Evolutionary conservation across 2,329 filamentous ascomycete species (phyloP), one percentile per base, ranked within the genome.

Genomic region (Venturia asperata): DNA sequence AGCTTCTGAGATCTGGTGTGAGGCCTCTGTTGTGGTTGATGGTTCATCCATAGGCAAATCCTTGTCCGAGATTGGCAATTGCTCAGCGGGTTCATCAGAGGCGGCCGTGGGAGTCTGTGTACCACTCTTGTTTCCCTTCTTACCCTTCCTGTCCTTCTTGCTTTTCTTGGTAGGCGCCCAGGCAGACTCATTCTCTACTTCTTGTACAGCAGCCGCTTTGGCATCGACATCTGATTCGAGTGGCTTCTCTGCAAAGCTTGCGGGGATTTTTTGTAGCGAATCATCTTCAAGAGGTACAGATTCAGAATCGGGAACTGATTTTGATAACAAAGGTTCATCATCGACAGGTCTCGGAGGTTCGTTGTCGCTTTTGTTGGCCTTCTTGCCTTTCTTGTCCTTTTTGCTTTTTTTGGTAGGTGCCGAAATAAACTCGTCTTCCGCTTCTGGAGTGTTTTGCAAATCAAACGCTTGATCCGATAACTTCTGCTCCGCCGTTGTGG

Each of bases 391-490:
- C 21, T 52, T n/a, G n/a, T n/a, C 66, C 63, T 68, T 69, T 41
- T 62, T 63, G 21, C 34, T 41, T 49, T 66, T 66, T 19, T 52
- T 66, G 24, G 43, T 49, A 27, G 55, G 63, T 72, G 74, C 76
- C 73, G 73, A 75, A 74, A 77, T 76, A 74, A 75, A 73, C 69
- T 78, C 75, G 76, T 76, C 76, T 71, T 78, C 75, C 72, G 75
- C 71, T 72, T 77, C 74, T 72, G 71, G 71, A 3, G 6, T 37
- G 11, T 42, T n/a, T 47, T 73, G 73, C 72, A 68, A 65, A 68
- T 49, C 9, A 21, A 19, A 15, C 27, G 4, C 24, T 43, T 41
- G 21, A 19, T 62, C 39, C 17, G 11, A 27, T 9, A 17, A 21
- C 52, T 58, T 37, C n/a, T 19, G 30, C 1, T 34, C 52, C 27